phyloP scores from a whole-genome alignment of 2,329 filamentous ascomycete species.

The Cladosporium sp. region DNA sequence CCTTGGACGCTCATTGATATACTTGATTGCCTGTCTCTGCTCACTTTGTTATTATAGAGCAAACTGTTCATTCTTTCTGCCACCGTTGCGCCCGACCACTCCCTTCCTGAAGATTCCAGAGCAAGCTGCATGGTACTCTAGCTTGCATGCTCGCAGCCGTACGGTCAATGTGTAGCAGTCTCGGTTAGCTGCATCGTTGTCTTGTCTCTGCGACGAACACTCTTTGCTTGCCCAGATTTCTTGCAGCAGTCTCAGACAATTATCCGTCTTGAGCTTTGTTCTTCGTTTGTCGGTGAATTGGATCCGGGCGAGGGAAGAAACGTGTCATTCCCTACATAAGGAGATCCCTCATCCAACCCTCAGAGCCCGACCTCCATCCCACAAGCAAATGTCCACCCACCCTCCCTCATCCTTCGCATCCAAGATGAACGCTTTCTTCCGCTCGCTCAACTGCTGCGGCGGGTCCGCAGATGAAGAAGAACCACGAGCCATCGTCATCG shows the following conservation, averaged over 20 bases:
- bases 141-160: neutral
- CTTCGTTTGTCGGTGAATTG: no score
- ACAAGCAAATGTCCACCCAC: neutral
- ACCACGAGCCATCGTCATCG: constrained; percentile 1
- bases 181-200: neutral
- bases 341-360: neutral
- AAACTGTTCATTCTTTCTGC: neutral
- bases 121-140: neutral
- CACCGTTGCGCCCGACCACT: neutral
- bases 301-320: neutral
- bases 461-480: constrained; percentile 9
- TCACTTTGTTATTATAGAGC: neutral
- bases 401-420: neutral
- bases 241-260: neutral
- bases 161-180: neutral
- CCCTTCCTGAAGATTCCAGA: neutral
- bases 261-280: neutral
- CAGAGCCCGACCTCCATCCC: neutral
- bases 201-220: neutral
- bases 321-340: neutral
- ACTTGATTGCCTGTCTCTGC: neutral
- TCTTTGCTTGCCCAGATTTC: neutral
- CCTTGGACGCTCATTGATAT: constrained; percentile 1
- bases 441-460: constrained; percentile 13
- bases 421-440: constrained; percentile 11